Evolutionary conservation across 805 yeast genomes (phyloP), one percentile per base, ranked within the genome.

Genomic region (Candida germanica): DNA sequence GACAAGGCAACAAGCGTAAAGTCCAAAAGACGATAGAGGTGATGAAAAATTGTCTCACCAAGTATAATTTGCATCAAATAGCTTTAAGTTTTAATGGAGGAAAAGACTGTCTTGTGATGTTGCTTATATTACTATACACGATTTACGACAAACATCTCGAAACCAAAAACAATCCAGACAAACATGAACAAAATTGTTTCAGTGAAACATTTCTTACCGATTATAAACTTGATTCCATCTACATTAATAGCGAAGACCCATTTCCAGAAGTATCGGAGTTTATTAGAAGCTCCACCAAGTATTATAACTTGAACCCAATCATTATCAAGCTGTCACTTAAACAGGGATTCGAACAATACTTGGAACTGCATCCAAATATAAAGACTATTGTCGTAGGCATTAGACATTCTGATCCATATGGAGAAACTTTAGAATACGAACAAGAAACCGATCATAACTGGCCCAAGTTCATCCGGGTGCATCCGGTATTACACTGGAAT

Each of bases 81-180:
- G 83, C 97, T 0, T 69, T 93, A 10, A 84, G 95, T 2, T 93
- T 83, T 58, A 93, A 93, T 55, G 98, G 98, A 8, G 98, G 98
- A 1, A 93, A 93, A 54, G 98, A 93, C 61, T 93, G 98, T 51
- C 75, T 89, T 31, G 97, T 89, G 21, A 79, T 91, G 83, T 70
- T 93, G 37, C 66, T 87, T 11, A 53, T 93, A 4, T 77, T 86
- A 36, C 61, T 89, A 34, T 81, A 93, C 1, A 77, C 64, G 59
- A 36, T 66, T 13, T 62, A 64, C 44, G 46, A 51, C 13, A 58
- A 51, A 40, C 46, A 43, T 38, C 22, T 35, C 10, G 26, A 31
- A 18, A 17, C 20, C 11, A n/a, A 18, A 23, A 31, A 5, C 10
- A 10, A 17, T 19, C 6, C 6, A 10, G 11, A 15, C 6, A 14